Base-by-base conservation (phyloP, 2,329 filamentous ascomycete species). In the Cladosporium cucumerinum region DNA sequence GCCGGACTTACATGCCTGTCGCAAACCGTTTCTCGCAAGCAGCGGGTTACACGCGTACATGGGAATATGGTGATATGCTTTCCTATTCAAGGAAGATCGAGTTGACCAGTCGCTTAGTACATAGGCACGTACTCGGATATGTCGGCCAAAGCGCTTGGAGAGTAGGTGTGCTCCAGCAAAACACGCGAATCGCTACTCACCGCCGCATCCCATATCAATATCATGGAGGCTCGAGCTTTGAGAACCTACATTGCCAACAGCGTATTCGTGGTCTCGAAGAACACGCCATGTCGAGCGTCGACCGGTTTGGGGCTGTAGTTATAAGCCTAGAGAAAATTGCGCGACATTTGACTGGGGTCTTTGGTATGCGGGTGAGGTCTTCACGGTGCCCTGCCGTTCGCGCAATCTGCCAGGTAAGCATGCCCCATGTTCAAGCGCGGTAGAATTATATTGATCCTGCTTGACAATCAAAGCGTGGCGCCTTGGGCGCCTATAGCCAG, bases 351-450 rank as follows among this genome's bases (percentile, higher is more conserved):
- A 46, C 39, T 46, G n/a, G 39, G 39, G 39, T 46, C 39, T 4
- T 46, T 46, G 39, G 39, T 46, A 46, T 46, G 39, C 39, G 39
- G 39, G 10, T 23, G n/a, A 46, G 39, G n/a, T 46, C 39, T 46
- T 46, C 39, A 46, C n/a, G n/a, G 39, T 46, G 39, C 39, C 39
- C 39, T 46, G 30, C 49, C 59, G 32, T 46, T 62, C 28, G 48
- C 48, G 59, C 59, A 62, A 62, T 54, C 59, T 62, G 51, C 32
- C 48, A 43, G 52, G 59, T 62, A 62, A 49, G 59, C 59, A 62
- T 62, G 28, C 59, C 59, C 59, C 59, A 55, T 62, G 59, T 54
- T 55, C 28, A 8, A 12, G 23, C 21, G 55, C 55, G 48, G 30
- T 30, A 34, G 8, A 46, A 49, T 54, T 48, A 26, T 39, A n/a